These are phyloP conservation scores for Calycina herbarum DNA, from an alignment of 2,329 filamentous ascomycete genomes.

Conservation along the genomic window DNA sequence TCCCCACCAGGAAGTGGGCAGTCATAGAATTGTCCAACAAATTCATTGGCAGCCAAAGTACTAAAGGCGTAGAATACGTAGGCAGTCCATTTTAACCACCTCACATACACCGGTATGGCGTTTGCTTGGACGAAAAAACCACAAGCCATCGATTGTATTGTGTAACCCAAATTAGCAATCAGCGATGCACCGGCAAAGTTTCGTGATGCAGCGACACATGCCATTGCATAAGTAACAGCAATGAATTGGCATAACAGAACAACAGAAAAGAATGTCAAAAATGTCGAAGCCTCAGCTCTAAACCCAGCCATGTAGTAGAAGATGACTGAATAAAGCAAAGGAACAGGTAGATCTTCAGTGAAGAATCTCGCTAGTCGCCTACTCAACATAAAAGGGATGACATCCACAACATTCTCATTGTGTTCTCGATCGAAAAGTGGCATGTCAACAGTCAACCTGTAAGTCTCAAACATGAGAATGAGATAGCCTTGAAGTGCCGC, in stretches of 20 bases:
- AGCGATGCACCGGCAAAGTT: constrained; percentile 71
- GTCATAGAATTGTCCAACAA: constrained; percentile 69
- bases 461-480: constrained; percentile 74
- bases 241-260: constrained; percentile 72
- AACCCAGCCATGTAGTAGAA: constrained; percentile 81
- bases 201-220: constrained; percentile 64
- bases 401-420: constrained; percentile 69
- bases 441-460: constrained; percentile 73
- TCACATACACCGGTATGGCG: constrained; percentile 73
- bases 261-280: constrained; percentile 71
- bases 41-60: constrained; percentile 71
- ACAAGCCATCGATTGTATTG: constrained; percentile 71
- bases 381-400: constrained; percentile 69
- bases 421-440: constrained; percentile 74
- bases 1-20: constrained; percentile 65
- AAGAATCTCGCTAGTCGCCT: constrained; percentile 66
- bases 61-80: constrained; percentile 71
- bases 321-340: constrained; percentile 67
- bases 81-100: constrained; percentile 71
- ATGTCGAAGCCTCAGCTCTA: constrained; percentile 60
- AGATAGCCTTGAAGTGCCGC: constrained; percentile 74
- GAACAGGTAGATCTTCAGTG: constrained; percentile 72
- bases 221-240: constrained; percentile 68
- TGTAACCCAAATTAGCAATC: constrained; percentile 71
- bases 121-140: constrained; percentile 76